Conservation (phyloP, 208 protist species). For the Crithidia bombi region DNA sequence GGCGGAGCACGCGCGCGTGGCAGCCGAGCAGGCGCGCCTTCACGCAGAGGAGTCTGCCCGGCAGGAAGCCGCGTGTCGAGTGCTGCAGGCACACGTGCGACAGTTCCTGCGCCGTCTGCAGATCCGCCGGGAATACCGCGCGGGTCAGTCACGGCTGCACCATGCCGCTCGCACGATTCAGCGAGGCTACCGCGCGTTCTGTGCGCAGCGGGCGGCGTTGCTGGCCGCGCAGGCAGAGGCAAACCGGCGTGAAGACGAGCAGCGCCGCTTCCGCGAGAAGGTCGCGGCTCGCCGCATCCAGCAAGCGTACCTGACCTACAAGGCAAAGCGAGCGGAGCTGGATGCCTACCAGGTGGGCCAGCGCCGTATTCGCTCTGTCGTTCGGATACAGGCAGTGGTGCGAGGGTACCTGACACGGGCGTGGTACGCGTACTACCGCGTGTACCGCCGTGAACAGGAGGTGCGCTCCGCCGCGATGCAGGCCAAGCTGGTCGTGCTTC, state of each 20-base stretch:
- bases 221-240: constrained; percentile 60
- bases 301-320: constrained; percentile 55
- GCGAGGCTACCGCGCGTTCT: constrained; percentile 67
- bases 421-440: constrained; percentile 86
- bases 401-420: constrained; percentile 84
- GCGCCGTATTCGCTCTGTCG: constrained; percentile 59
- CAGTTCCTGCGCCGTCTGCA: constrained; percentile 73
- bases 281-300: constrained; percentile 82
- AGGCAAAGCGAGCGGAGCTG: constrained; percentile 48
- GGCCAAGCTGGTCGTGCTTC: constrained; percentile 62
- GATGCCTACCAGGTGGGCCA: constrained; percentile 38
- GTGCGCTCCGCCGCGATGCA: constrained; percentile 71
- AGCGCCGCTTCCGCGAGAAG: constrained; percentile 42
- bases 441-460: constrained; percentile 74
- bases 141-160: constrained; percentile 47
- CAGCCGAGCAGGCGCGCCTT: constrained; percentile 36
- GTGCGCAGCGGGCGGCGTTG: constrained; percentile 46
- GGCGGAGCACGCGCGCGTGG: constrained; percentile 40
- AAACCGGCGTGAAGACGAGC: constrained; percentile 66
- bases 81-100: constrained; percentile 72
- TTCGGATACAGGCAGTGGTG: constrained; percentile 73
- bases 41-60: constrained; percentile 42
- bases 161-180: constrained; percentile 82
- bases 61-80: constrained; percentile 51
- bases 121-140: constrained; percentile 62